Base-by-base conservation (phyloP, 331 rosid genomes). In the Telfairia occidentalis region DNA sequence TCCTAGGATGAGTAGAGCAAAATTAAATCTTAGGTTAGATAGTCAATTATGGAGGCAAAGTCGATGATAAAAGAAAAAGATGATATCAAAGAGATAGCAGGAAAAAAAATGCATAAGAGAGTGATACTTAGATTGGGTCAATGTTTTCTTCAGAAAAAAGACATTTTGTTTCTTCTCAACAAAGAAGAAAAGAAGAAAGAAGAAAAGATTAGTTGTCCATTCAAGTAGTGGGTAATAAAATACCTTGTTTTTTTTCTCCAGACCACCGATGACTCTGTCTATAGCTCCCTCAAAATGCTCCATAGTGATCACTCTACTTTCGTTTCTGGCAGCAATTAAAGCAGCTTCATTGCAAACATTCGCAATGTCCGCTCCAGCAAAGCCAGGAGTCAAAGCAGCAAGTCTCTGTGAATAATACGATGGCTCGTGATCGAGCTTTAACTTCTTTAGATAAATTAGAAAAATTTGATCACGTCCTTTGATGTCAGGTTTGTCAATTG, bases 301-400 rank as follows among this genome's bases (percentile, higher is more conserved):
- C 96, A 89, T 86, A 45, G 89, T 85, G 78, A 94, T 86, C 78
- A 77, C 79, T 46, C 82, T 29, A 73, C 79, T 71, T 32, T 91
- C 96, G 60, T 32, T 21, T 75, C 98, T 91, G 26, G 97, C 97
- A 78, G 98, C 98, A 83, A 94, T 88, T 61, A 94, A 80, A 46
- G 97, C 98, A 79, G 92, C 98, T 83, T 94, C 98, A 40, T 94
- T 94, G 77, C 97, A 91, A 26, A 94, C 96, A 87, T 94, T 94
- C 59, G 98, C 98, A 86, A 94, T 94, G 84, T 91, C 98, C 13
- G 98, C 98, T 71, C 98, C 98, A 49, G 97, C 92, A 88, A 94
- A 91, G 63, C 98, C 98, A 30, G 98, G 98, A 34, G 97, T 94
- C 32, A 90, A 89, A 35, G 98, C 97, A 21, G 98, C 97, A 61